A percentile compares a stretch with the other conserved stretches of the same genome.
phyloP scores from a whole-genome alignment of 2,329 filamentous ascomycete genomes.

The Nigrospora osmanthi region DNA sequence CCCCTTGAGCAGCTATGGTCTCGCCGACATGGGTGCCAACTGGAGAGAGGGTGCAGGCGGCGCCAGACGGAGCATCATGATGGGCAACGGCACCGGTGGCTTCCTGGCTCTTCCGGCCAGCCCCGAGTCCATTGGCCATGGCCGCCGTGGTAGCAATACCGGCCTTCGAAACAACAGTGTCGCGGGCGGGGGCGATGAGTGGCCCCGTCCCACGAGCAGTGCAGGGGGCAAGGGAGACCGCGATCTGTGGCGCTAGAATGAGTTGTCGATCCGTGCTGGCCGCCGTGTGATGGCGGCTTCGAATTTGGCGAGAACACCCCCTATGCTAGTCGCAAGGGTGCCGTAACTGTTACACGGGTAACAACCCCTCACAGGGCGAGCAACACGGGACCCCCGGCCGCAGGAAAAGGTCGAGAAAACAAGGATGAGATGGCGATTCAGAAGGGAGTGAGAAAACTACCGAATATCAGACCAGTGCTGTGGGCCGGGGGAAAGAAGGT shows the following conservation, averaged over 20 bases:
- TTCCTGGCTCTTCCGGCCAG: constrained; percentile 43
- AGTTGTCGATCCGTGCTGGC: background rate
- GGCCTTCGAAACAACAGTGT: background rate
- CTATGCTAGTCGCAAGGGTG: too few relatives aligned
- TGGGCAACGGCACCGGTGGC: constrained; percentile 41
- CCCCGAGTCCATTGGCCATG: constrained; percentile 9
- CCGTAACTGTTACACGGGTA: too few relatives aligned
- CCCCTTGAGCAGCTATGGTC: constrained; percentile 49
- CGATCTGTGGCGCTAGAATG: constrained; percentile 31
- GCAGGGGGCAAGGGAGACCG: constrained; percentile 28
- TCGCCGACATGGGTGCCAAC: constrained; percentile 42
- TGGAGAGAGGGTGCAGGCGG: constrained; percentile 40
- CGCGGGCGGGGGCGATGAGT: constrained; percentile 25
- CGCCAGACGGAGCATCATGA: constrained; percentile 44
- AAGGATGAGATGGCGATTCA: too few relatives aligned
- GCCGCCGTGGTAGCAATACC: constrained; percentile 12
- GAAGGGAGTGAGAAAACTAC: too few relatives aligned
- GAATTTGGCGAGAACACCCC: too few relatives aligned
- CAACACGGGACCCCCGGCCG: too few relatives aligned
- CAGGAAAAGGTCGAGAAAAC: too few relatives aligned
- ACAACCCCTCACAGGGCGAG: too few relatives aligned
- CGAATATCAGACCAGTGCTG: too few relatives aligned
- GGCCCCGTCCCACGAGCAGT: constrained; percentile 36
- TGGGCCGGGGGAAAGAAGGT: too few relatives aligned
- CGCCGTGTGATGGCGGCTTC: background rate